Evolutionary conservation across 208 protist species (phyloP).

Genomic region (Acanthamoeba triangularis): DNA sequence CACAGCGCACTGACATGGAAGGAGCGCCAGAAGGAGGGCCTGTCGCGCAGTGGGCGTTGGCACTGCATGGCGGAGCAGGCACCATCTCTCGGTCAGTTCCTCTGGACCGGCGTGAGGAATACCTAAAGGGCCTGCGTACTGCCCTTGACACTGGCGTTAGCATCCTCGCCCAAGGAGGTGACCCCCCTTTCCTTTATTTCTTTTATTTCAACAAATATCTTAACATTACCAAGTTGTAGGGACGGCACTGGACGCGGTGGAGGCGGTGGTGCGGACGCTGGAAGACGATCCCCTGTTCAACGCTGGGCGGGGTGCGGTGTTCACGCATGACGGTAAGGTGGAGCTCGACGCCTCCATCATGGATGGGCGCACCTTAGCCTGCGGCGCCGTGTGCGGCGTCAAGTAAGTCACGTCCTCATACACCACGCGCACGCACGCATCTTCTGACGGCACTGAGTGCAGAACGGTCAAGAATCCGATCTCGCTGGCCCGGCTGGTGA

Average conservation of each 20-base stretch:
- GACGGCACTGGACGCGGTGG: conserved; percentile 70
- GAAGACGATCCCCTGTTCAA: conserved; percentile 83
- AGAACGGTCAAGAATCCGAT: conserved; percentile 82
- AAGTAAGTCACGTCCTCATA: not conserved
- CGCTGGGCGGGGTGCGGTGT: conserved; percentile 83
- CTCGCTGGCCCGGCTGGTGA: conserved; percentile 77
- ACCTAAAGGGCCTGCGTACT: not conserved
- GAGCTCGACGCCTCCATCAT: conserved; percentile 85
- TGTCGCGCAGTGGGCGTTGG: conserved; percentile 17
- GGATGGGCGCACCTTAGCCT: conserved; percentile 75
- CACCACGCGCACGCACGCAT: too few species aligned
- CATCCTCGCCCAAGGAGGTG: conserved; percentile 69
- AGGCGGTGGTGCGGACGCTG: conserved; percentile 76
- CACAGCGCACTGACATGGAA: too few species aligned
- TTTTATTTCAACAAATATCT: too few species aligned
- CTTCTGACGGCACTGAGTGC: not conserved
- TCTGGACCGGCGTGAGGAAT: conserved; percentile 12
- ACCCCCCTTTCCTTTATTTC: not conserved
- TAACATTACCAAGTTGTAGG: not conserved
- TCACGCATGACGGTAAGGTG: conserved; percentile 75
- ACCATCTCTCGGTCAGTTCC: conserved; percentile 59
- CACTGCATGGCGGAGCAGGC: conserved; percentile 84
- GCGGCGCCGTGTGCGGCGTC: conserved; percentile 38
- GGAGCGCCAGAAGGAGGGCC: too few species aligned
- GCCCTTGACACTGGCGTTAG: not conserved